Conservation (phyloP, 164 flowering plant genomes). For the Taxillus chinensis region DNA sequence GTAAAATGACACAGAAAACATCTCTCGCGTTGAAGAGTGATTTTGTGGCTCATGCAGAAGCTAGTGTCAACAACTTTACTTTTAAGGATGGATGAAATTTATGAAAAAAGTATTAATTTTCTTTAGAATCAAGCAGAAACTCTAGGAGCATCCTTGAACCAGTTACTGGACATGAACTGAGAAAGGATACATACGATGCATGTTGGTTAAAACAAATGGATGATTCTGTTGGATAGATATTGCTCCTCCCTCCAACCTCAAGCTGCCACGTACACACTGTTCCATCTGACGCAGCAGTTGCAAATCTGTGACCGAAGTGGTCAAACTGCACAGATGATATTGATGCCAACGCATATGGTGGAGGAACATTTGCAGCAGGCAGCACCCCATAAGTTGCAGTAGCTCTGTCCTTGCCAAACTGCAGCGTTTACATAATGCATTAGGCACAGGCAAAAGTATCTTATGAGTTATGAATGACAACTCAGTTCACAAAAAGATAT, state of each 20-base stretch:
- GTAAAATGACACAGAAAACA: too few species aligned
- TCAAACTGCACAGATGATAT: slow-evolving; percentile 85
- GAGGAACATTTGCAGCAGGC: slow-evolving; percentile 94
- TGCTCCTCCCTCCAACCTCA: slow-evolving; percentile 95
- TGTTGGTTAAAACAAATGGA: slow-evolving; percentile 69
- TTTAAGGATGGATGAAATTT: background rate
- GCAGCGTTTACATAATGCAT: slow-evolving; percentile 16
- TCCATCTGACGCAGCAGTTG: slow-evolving; percentile 85
- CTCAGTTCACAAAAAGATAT: background rate
- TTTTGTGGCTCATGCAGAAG: background rate
- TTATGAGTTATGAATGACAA: background rate
- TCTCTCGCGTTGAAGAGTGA: too few species aligned
- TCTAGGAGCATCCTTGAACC: background rate
- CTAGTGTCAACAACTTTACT: background rate
- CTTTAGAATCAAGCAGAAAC: background rate
- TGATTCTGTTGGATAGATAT: slow-evolving; percentile 77
- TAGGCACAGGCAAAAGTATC: slow-evolving; percentile 2
- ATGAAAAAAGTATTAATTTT: background rate
- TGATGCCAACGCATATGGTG: slow-evolving; percentile 92
- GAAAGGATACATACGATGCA: slow-evolving; percentile 60
- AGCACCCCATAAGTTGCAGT: slow-evolving; percentile 96
- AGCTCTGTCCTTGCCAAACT: slow-evolving; percentile 93
- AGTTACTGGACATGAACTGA: background rate
- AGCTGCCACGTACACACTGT: slow-evolving; percentile 98
- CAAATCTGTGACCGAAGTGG: slow-evolving; percentile 84